Conservation (phyloP, 495 filamentous ascomycete species). For the Penicillium arizonense region DNA sequence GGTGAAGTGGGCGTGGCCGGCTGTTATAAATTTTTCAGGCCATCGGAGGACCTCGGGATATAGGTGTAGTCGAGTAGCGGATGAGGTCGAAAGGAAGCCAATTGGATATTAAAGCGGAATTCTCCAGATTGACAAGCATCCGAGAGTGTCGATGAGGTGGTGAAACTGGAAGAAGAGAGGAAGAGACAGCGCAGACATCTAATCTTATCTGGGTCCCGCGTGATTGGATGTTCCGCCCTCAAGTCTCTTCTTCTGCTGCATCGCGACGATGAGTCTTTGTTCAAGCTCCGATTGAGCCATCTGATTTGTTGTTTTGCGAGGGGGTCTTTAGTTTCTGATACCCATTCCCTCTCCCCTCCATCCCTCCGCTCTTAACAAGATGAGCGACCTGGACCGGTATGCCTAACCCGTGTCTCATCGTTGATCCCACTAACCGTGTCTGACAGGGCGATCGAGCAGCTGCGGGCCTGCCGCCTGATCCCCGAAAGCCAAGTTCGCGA, state of each 20-base stretch:
- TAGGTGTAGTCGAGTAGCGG: neutral
- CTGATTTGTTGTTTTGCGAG: conserved; percentile 8
- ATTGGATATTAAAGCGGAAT: conserved; percentile 7
- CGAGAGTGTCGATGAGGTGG: neutral
- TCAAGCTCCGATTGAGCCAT: conserved; percentile 11
- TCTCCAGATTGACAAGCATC: neutral
- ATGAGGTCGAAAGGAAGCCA: conserved; percentile 3
- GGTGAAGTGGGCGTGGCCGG: conserved; percentile 11
- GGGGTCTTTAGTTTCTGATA: conserved; percentile 9
- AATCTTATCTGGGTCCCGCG: conserved; percentile 40
- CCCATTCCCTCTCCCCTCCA: conserved; percentile 5
- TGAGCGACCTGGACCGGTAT: conserved; percentile 88
- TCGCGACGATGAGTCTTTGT: conserved; percentile 23
- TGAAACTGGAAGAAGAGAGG: conserved; percentile 3
- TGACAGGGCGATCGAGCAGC: conserved; percentile 84
- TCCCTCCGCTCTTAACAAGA: conserved; percentile 36
- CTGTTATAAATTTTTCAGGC: conserved; percentile 20
- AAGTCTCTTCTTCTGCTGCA: conserved; percentile 7
- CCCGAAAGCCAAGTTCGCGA: conserved; percentile 93
- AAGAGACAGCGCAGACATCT: conserved; percentile 28
- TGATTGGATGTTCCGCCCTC: conserved; percentile 31
- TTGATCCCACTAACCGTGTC: conserved; percentile 7
- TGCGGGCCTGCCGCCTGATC: conserved; percentile 94
- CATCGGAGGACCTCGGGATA: conserved; percentile 16
- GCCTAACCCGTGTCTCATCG: neutral